phyloP scores from a whole-genome alignment of 257 asterid genomes.

The Verbascum thapsus region DNA sequence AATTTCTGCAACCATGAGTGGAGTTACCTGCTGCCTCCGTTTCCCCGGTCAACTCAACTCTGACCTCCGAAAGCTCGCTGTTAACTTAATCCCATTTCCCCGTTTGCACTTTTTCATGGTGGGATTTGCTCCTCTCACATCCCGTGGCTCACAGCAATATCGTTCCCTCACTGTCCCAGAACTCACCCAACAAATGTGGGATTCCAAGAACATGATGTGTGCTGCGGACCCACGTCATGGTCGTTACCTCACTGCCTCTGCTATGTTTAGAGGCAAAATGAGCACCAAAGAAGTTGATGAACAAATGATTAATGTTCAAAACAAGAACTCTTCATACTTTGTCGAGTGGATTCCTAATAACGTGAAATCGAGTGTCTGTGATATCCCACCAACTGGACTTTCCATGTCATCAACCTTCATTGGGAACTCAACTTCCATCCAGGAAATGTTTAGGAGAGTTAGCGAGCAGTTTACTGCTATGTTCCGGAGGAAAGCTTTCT shows the following conservation, averaged over 20 bases:
- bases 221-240: constrained; percentile 83
- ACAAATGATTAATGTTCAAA: constrained; percentile 78
- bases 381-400: constrained; percentile 79
- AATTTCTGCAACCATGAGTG: constrained; percentile 90
- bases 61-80: constrained; percentile 74
- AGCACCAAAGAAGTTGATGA: constrained; percentile 81
- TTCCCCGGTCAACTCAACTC: constrained; percentile 82
- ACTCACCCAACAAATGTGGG: constrained; percentile 86
- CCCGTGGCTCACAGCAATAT: constrained; percentile 80
- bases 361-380: constrained; percentile 83
- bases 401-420: constrained; percentile 87
- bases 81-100: constrained; percentile 78
- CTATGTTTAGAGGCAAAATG: constrained; percentile 89
- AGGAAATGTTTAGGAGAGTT: constrained; percentile 82
- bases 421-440: constrained; percentile 76
- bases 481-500: constrained; percentile 85
- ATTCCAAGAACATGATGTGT: constrained; percentile 81
- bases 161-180: constrained; percentile 77
- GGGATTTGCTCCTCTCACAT: constrained; percentile 74
- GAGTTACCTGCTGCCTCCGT: constrained; percentile 85
- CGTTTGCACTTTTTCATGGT: constrained; percentile 89
- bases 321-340: constrained; percentile 86
- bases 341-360: constrained; percentile 90
- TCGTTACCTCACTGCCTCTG: constrained; percentile 81
- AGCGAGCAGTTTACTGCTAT: constrained; percentile 83